Percentiles rank a stretch among this genome's conserved stretches.
These are phyloP conservation scores for Trametes elegans DNA, from an alignment of 768 basidiomycete species.

Conservation along the genomic window DNA sequence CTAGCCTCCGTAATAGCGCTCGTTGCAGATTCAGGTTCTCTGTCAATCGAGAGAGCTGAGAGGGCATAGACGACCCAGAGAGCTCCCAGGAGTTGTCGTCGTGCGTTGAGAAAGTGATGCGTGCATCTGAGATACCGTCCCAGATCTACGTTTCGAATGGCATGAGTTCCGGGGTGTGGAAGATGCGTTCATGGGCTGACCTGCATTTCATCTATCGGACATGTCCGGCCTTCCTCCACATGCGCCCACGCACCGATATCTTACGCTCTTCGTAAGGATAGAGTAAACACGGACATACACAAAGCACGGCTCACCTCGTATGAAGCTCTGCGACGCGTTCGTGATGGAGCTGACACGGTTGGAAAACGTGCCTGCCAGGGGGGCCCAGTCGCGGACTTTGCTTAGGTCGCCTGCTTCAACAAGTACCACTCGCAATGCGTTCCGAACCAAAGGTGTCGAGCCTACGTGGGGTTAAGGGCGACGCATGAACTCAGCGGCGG, in stretches of 20 bases:
- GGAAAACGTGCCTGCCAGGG: conserved; percentile 54
- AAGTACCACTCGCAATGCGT: conserved; percentile 62
- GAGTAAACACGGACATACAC: not conserved
- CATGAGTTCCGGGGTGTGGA: not conserved
- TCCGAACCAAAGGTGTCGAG: conserved; percentile 30
- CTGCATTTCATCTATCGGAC: conserved; percentile 83
- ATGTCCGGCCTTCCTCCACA: conserved; percentile 66
- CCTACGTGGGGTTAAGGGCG: not conserved
- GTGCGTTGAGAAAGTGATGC: conserved; percentile 58
- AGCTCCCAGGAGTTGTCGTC: conserved; percentile 42
- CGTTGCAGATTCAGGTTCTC: conserved; percentile 95
- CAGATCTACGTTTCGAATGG: conserved; percentile 62
- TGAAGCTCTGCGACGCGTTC: conserved; percentile 63
- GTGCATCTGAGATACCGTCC: conserved; percentile 85
- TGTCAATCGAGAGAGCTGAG: conserved; percentile 77
- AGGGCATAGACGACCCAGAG: conserved; percentile 17
- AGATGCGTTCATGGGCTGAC: conserved; percentile 37
- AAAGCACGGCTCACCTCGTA: conserved; percentile 48
- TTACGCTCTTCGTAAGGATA: conserved; percentile 29
- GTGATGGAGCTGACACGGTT: conserved; percentile 89
- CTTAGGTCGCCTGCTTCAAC: conserved; percentile 81
- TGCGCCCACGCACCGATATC: conserved; percentile 84
- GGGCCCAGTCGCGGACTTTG: conserved; percentile 66
- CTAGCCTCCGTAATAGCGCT: conserved; percentile 68
- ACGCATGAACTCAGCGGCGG: not conserved